Base-by-base conservation (phyloP, 768 basidiomycete genomes). In the Tulasnella calospora region DNA sequence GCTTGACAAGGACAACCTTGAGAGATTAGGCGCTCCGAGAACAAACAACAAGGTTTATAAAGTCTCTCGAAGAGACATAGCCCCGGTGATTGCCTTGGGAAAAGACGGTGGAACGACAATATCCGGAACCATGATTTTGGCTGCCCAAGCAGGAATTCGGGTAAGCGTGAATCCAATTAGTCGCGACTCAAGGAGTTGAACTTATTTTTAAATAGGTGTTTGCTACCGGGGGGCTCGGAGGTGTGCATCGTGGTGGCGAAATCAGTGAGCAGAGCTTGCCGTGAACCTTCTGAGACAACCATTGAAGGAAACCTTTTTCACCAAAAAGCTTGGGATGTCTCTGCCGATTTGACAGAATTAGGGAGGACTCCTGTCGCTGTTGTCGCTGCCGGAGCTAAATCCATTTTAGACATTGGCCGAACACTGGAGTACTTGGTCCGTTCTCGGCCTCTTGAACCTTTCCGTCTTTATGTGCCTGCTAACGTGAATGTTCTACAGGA, bases 331-430 rank as follows among this genome's bases (percentile, higher is more conserved):
- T 90, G 99, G 90, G 97, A 99, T 82, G 86, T 99, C 38, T 98
- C 97, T 21, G 95, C 97, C 21, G 97, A 99, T 83, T 87, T 99
- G 21, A 91, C 92, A 12, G 95, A 98, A 83, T 89, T 99, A 44
- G 87, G 93, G 30, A 88, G 94, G 27, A 97, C 94, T 81, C 93
- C 96, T 30, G 94, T 99, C 69, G 95, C 92, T 3, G 88, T 99
- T 46, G 90, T 99, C 13, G 97, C 96, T 23, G 92, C 96, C 13
- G 98, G 98, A 15, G 91, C 94, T 27, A 99, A 99, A 83, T 94
- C 93, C 0, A 98, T 99, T 79, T 84, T 99, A 61, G 98, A 99
- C 83, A 96, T 99, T 79, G 92, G 92, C 7, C 81, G 85, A n/a
- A 87, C 86, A 12, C 82, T 87, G 27, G 87, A 87, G 81, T 85